Conservation (phyloP, 78 protist genomes). For the Pelomyxa schiedti region DNA sequence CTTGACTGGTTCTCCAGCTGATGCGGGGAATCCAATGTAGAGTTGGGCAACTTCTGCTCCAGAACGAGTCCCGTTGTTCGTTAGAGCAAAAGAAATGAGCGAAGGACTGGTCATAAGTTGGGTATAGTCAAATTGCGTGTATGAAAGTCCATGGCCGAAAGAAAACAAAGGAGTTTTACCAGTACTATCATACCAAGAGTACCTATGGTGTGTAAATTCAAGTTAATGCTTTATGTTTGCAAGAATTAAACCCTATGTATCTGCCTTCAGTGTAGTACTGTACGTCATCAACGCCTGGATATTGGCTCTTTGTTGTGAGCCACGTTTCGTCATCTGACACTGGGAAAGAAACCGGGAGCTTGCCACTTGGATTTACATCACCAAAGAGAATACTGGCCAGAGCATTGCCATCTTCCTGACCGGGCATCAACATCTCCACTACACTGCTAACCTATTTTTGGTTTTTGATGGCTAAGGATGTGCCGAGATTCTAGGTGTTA, state of each 20-base stretch:
- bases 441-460: background rate
- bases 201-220: no score
- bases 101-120: background rate
- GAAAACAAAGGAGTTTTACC: slow-evolving; percentile 26
- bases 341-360: slow-evolving; percentile 39
- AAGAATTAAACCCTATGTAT: no score
- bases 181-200: slow-evolving; percentile 31
- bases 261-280: slow-evolving; percentile 27
- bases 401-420: slow-evolving; percentile 42
- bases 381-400: slow-evolving; percentile 34
- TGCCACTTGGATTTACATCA: slow-evolving; percentile 31
- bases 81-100: background rate
- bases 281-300: slow-evolving; percentile 23
- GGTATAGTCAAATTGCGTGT: slow-evolving; percentile 9
- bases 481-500: no score
- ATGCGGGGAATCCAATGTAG: slow-evolving; percentile 30
- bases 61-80: slow-evolving; percentile 8
- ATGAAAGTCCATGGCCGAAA: slow-evolving; percentile 53
- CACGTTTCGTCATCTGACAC: background rate
- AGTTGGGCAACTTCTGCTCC: slow-evolving; percentile 26
- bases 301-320: background rate
- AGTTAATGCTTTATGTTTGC: no score
- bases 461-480: no score
- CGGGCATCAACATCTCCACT: slow-evolving; percentile 16
- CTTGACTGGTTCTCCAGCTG: slow-evolving; percentile 48